phyloP scores from a whole-genome alignment of 176 grass and related monocot genomes.

The Zoysia pacifica region DNA sequence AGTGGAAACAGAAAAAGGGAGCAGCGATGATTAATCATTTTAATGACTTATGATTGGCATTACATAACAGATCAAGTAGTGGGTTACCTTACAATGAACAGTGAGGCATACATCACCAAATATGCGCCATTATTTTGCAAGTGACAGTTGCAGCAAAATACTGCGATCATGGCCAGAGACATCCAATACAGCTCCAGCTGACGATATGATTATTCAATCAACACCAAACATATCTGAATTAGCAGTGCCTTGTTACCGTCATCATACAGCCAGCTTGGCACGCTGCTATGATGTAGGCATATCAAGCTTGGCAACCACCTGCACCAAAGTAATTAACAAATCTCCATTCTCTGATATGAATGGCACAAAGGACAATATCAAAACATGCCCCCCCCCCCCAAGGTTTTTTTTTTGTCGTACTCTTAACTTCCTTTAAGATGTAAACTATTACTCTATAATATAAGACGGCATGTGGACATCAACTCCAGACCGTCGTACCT shows the following conservation, averaged over 20 bases:
- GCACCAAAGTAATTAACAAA: conserved; percentile 9
- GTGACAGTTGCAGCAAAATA: conserved; percentile 15
- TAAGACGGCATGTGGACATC: not conserved
- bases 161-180: conserved; percentile 14
- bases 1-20: not conserved
- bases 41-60: not conserved
- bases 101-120: not conserved
- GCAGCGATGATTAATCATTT: not conserved
- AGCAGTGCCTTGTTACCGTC: not conserved
- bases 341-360: not conserved
- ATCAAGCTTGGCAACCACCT: conserved; percentile 10
- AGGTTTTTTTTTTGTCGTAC: not conserved
- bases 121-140: conserved; percentile 11
- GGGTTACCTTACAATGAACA: conserved; percentile 21
- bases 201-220: conserved; percentile 24
- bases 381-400: not conserved
- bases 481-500: not conserved
- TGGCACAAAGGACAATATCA: not conserved
- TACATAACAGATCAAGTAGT: not conserved
- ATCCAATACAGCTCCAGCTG: not conserved
- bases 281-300: not conserved
- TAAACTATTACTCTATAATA: conserved; percentile 2
- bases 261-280: not conserved
- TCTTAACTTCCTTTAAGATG: not conserved
- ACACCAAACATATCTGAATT: conserved; percentile 3